These are phyloP conservation scores for Suillus luteus DNA, from an alignment of 768 basidiomycete species.

Conservation along the genomic window DNA sequence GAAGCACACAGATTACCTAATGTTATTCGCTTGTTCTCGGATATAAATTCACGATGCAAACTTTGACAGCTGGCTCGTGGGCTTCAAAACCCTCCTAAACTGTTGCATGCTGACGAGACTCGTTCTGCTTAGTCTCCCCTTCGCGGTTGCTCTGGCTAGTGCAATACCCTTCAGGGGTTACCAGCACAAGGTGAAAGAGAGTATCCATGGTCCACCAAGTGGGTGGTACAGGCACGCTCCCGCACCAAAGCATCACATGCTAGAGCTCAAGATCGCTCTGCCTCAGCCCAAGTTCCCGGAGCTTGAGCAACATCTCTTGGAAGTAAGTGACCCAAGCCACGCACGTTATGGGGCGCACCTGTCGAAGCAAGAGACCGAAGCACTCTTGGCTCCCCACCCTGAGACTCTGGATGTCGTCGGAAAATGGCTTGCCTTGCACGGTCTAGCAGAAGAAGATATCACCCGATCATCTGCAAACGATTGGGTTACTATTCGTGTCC, in stretches of 20 bases:
- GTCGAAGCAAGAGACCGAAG: conserved; percentile 66
- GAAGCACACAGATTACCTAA: neutral
- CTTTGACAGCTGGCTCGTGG: neutral
- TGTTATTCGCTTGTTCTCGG: neutral
- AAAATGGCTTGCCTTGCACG: conserved; percentile 62
- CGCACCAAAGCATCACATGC: conserved; percentile 45
- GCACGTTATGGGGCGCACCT: conserved; percentile 58
- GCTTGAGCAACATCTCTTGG: conserved; percentile 54
- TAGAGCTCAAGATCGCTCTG: conserved; percentile 60
- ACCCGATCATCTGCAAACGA: conserved; percentile 65
- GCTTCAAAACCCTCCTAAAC: neutral
- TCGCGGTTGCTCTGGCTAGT: conserved; percentile 17
- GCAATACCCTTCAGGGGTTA: conserved; percentile 18
- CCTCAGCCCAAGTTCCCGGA: conserved; percentile 51
- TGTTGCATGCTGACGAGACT: neutral
- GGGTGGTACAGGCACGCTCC: conserved; percentile 49
- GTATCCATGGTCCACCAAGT: conserved; percentile 41
- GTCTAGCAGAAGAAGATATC: conserved; percentile 48
- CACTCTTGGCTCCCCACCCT: conserved; percentile 56
- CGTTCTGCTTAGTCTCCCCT: conserved; percentile 4
- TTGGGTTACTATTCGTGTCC: conserved; percentile 64
- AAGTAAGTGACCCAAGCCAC: conserved; percentile 59
- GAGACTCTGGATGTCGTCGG: conserved; percentile 55
- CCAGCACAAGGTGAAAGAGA: conserved; percentile 49
- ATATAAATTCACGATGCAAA: neutral